phyloP scores from a whole-genome alignment of 106 monocot species.

The Alisma plantagoaquatica region DNA sequence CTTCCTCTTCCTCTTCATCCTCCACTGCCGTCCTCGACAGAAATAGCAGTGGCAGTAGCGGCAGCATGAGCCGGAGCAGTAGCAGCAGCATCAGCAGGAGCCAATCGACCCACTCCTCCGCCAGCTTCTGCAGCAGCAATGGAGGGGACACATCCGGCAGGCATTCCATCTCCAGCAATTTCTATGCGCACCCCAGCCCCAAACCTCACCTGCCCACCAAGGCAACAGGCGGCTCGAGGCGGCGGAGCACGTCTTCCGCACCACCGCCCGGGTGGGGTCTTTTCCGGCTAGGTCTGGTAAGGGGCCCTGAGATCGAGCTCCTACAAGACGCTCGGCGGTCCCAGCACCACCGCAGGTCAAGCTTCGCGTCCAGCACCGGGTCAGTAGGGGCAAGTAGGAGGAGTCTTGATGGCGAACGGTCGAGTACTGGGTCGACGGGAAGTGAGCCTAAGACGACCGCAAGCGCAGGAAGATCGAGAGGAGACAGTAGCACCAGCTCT shows the following conservation, averaged over 20 bases:
- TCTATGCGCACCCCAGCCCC: conserved; percentile 23
- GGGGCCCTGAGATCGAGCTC: conserved; percentile 18
- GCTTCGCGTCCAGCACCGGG: too few relatives aligned
- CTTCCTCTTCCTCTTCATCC: background rate
- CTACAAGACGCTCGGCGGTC: too few relatives aligned
- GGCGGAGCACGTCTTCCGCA: conserved; percentile 1
- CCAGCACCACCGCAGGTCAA: too few relatives aligned
- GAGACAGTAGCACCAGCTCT: too few relatives aligned
- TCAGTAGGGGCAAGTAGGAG: too few relatives aligned
- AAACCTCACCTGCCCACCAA: conserved; percentile 14
- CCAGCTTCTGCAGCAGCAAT: background rate
- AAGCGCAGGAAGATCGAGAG: too few relatives aligned
- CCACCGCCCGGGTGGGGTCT: conserved; percentile 12
- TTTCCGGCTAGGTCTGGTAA: conserved; percentile 16
- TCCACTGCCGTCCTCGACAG: background rate
- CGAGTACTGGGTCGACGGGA: too few relatives aligned
- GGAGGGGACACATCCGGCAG: too few relatives aligned
- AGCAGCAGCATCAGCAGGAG: conserved; percentile 15
- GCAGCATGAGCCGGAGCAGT: too few relatives aligned
- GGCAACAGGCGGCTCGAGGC: background rate
- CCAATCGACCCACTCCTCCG: conserved; percentile 12
- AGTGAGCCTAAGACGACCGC: too few relatives aligned
- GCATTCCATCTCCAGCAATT: conserved; percentile 10
- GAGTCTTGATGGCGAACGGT: too few relatives aligned
- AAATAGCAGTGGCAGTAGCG: conserved; percentile 5